A percentile compares a stretch with the other conserved stretches of the same genome.
phyloP scores from a whole-genome alignment of 352 stramenopile species.

The Pythium phragmiticola region DNA sequence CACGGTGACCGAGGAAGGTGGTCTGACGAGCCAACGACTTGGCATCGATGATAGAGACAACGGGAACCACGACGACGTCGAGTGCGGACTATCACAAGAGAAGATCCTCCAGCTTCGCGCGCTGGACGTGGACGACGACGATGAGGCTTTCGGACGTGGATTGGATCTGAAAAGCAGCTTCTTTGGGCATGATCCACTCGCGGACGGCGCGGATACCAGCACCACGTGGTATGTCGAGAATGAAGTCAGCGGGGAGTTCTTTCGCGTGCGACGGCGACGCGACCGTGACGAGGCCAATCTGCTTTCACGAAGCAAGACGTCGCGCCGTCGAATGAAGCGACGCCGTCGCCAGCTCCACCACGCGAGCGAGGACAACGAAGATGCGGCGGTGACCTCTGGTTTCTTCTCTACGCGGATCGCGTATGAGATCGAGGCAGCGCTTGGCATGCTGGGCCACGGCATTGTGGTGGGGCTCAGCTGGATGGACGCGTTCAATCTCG shows the following conservation, averaged over 20 bases:
- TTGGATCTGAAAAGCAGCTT: slow-evolving; percentile 8
- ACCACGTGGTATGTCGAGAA: slow-evolving; percentile 41
- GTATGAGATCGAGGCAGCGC: slow-evolving; percentile 37
- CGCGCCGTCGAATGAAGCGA: slow-evolving; percentile 11
- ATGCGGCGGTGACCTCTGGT: background rate
- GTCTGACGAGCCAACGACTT: background rate
- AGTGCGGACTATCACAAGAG: slow-evolving; percentile 18
- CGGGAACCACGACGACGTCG: background rate
- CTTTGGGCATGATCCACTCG: slow-evolving; percentile 6
- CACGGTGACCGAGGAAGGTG: background rate
- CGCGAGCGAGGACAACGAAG: background rate
- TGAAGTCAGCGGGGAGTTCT: slow-evolving; percentile 62
- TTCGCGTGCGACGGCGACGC: slow-evolving; percentile 30
- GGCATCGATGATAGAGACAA: background rate
- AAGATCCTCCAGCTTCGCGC: slow-evolving; percentile 24
- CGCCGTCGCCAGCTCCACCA: background rate
- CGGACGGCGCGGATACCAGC: background rate
- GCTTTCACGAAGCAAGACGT: background rate
- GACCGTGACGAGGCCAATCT: slow-evolving; percentile 4
- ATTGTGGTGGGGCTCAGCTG: slow-evolving; percentile 59
- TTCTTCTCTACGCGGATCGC: slow-evolving; percentile 12
- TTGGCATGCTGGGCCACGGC: slow-evolving; percentile 49
- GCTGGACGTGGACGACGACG: slow-evolving; percentile 16
- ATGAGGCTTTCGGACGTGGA: background rate
- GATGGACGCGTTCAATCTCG: slow-evolving; percentile 63